Percentiles rank a stretch among this genome's conserved stretches.
Evolutionary conservation across 2,329 filamentous ascomycete species (phyloP).

Genomic region (Hypoxylon sp.): DNA sequence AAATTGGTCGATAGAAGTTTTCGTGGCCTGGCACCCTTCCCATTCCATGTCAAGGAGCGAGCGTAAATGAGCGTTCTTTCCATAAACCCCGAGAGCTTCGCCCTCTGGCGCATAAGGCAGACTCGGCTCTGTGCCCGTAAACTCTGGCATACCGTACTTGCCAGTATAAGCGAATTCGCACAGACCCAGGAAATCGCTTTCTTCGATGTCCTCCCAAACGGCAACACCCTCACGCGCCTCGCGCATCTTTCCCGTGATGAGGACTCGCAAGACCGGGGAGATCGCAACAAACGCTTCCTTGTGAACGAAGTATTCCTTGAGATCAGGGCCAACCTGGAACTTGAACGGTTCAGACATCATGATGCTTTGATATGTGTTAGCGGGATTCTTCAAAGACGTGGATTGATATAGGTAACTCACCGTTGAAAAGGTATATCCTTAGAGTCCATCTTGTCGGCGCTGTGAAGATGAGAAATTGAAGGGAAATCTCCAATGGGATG

Average conservation of each 20-base stretch:
- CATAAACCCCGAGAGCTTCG: not conserved
- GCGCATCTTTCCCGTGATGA: not conserved
- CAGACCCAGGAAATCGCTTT: not conserved
- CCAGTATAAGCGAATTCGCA: slow-evolving; percentile 12
- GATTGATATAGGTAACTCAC: slow-evolving; percentile 1
- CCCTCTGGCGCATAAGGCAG: not conserved
- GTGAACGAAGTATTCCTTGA: slow-evolving; percentile 2
- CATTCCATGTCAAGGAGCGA: too few species aligned
- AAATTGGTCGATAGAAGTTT: too few species aligned
- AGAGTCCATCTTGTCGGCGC: not conserved
- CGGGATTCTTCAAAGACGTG: not conserved
- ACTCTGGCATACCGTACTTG: not conserved
- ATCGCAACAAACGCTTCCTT: not conserved
- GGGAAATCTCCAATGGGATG: not conserved
- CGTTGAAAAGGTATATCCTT: not conserved
- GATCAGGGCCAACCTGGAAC: slow-evolving; percentile 6
- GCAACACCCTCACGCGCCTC: not conserved
- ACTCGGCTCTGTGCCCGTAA: not conserved
- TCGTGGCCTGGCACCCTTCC: too few species aligned
- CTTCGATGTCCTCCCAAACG: not conserved
- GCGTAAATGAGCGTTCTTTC: not conserved
- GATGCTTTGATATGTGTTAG: slow-evolving; percentile 2
- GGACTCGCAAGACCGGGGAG: not conserved
- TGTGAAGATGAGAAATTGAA: not conserved
- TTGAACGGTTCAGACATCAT: slow-evolving; percentile 10